phyloP scores from a whole-genome alignment of 345 rosid species.

The Excoecaria cochinchinensis region DNA sequence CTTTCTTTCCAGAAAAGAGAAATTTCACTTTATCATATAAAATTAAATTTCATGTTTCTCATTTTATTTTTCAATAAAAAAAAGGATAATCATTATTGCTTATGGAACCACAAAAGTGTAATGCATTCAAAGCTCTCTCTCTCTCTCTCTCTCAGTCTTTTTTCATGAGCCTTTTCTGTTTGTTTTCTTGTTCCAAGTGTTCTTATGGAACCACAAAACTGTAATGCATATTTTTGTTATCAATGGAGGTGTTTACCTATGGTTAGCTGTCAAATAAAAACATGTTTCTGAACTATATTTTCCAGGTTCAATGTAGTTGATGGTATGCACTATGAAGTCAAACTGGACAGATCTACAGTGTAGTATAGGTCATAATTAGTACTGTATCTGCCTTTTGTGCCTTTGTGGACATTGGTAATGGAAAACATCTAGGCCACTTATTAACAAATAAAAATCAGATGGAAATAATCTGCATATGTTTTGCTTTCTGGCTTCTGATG shows the following conservation, averaged over 20 bases:
- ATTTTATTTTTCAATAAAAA: background rate
- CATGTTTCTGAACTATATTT: background rate
- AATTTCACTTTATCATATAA: background rate
- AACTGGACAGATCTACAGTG: slow-evolving; percentile 1
- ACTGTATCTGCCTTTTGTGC: background rate
- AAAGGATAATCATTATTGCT: background rate
- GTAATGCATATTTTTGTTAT: background rate
- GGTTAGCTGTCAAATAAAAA: background rate
- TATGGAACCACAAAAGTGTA: background rate
- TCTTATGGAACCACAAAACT: background rate
- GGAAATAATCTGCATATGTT: background rate
- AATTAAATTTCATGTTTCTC: background rate
- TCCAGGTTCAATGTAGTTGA: background rate
- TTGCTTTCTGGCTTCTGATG: too few species aligned
- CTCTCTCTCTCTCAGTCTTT: background rate
- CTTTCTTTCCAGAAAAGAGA: background rate
- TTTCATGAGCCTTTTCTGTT: background rate
- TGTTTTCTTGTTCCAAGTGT: background rate
- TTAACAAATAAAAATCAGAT: background rate
- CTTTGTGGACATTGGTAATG: background rate
- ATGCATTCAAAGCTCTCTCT: background rate
- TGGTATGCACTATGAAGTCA: background rate
- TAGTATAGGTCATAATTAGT: background rate
- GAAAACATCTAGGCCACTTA: background rate
- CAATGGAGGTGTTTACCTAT: background rate